These are phyloP conservation scores for Calocybe indica DNA, from an alignment of 768 basidiomycete genomes.

Conservation along the genomic window DNA sequence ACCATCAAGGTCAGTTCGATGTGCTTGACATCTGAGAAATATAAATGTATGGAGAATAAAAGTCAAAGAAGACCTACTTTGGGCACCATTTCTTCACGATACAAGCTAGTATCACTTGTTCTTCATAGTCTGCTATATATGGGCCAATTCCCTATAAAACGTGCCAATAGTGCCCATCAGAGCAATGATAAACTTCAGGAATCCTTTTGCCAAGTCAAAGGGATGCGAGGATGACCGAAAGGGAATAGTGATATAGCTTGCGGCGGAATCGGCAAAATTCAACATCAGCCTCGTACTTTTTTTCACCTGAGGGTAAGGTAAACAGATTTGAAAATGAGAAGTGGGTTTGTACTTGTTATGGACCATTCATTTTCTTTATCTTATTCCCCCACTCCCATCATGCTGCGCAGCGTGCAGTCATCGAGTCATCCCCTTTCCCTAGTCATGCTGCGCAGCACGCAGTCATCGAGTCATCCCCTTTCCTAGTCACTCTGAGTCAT, in stretches of 20 bases:
- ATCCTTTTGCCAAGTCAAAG: slow-evolving; percentile 17
- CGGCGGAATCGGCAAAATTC: slow-evolving; percentile 12
- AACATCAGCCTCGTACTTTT: slow-evolving; percentile 1
- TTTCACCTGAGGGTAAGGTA: neutral
- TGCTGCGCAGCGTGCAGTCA: too few relatives aligned
- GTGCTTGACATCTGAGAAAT: slow-evolving; percentile 6
- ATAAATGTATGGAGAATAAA: neutral
- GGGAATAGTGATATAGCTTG: slow-evolving; percentile 16
- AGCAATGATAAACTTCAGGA: slow-evolving; percentile 16
- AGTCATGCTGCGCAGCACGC: too few relatives aligned
- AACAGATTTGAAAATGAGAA: slow-evolving; percentile 20
- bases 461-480: too few relatives aligned
- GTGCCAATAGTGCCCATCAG: slow-evolving; percentile 18
- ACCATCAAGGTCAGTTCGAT: neutral
- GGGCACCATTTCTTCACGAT: slow-evolving; percentile 21
- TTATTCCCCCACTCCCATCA: too few relatives aligned
- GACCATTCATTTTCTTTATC: too few relatives aligned
- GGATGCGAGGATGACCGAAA: slow-evolving; percentile 10
- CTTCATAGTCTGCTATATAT: slow-evolving; percentile 23
- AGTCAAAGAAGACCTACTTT: slow-evolving; percentile 10
- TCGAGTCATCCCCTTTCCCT: too few relatives aligned
- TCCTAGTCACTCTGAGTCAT: too few relatives aligned
- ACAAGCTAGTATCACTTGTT: slow-evolving; percentile 16
- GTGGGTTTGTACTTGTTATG: too few relatives aligned
- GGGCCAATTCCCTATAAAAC: slow-evolving; percentile 20